Evolutionary conservation across 2,329 filamentous ascomycete species (phyloP), one percentile per base, ranked within the genome.

Genomic region (Colletotrichum chlorophyti): DNA sequence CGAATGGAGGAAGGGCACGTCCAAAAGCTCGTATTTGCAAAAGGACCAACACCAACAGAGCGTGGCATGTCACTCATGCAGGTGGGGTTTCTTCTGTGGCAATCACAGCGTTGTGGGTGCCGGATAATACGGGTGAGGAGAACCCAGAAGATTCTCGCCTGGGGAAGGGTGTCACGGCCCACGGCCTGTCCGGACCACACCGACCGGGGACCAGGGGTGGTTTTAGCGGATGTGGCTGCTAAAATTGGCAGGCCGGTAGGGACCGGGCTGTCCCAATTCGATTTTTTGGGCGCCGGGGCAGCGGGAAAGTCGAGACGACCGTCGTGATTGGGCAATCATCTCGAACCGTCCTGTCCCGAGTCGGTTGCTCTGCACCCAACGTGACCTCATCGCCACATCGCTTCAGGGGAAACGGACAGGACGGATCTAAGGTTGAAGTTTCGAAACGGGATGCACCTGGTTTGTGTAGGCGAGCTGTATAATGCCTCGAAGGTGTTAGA

Each of bases 311-410:
- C 37, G 35, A 29, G 50, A 54, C 37, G 49, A 14, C 48, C 47
- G 49, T 35, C 41, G 42, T 58, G 49, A 58, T 53, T 58, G 54
- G 49, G 35, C n/a, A 21, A 9, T 15, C 47, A 49, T 53, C 53
- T 41, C 19, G 24, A 40, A 15, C 54, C 19, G 26, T 12, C 34
- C 32, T 40, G 32, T 26, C 48, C 41, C 48, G 26, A 41, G 34
- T 45, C 32, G 38, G 47, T 46, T 53, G 41, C 48, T 41, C 24
- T 46, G 40, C 40, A 27, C 48, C 35, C 17, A 24, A 24, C 14
- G 34, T 37, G 34, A 38, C 23, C 34, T 37, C 46, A 23, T 47
- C 43, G 31, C 19, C 43, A 23, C 29, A 15, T 40, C 21, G 10
- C 23, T 29, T 19, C 31, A 21, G 19, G 32, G 45, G 32, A 19